Conservation (phyloP, 139 green algal species). For the Pycnococcus provasolii region DNA sequence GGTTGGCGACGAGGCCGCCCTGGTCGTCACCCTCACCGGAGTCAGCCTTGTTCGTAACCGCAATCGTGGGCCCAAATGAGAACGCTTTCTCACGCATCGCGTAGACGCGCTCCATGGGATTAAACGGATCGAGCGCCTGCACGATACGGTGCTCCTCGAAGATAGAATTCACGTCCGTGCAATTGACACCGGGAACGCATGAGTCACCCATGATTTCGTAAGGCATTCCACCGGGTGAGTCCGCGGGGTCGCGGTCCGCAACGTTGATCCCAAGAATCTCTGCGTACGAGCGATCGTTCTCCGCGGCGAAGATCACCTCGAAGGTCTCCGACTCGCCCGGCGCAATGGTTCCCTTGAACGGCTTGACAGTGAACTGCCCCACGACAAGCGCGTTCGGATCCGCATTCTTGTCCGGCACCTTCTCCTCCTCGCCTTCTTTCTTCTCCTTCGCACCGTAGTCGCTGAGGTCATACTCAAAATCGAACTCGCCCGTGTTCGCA, state of each 20-base stretch:
- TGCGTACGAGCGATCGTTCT: conserved; percentile 25
- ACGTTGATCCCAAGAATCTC: conserved; percentile 46
- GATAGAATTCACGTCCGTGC: conserved; percentile 48
- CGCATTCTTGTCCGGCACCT: conserved; percentile 1
- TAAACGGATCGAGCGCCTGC: conserved; percentile 44
- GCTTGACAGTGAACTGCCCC: conserved; percentile 49
- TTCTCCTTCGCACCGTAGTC: conserved; percentile 19
- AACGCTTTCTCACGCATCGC: conserved; percentile 49
- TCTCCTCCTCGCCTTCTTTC: conserved; percentile 6
- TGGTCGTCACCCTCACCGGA: neutral
- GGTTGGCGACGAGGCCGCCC: conserved; percentile 43
- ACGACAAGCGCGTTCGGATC: conserved; percentile 28
- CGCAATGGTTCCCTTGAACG: conserved; percentile 35
- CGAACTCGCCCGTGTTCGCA: conserved; percentile 56
- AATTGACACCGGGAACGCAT: conserved; percentile 61
- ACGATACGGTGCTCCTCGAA: conserved; percentile 71
- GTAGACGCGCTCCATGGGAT: conserved; percentile 44
- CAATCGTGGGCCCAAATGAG: conserved; percentile 60
- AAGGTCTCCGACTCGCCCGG: conserved; percentile 41
- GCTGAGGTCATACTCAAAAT: conserved; percentile 46
- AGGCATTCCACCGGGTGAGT: conserved; percentile 45
- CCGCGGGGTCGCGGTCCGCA: conserved; percentile 42
- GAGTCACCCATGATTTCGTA: conserved; percentile 59
- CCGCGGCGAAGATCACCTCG: conserved; percentile 51
- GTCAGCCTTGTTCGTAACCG: conserved; percentile 31